phyloP scores from a whole-genome alignment of 139 green algal genomes.

The Micractinium sp. region DNA sequence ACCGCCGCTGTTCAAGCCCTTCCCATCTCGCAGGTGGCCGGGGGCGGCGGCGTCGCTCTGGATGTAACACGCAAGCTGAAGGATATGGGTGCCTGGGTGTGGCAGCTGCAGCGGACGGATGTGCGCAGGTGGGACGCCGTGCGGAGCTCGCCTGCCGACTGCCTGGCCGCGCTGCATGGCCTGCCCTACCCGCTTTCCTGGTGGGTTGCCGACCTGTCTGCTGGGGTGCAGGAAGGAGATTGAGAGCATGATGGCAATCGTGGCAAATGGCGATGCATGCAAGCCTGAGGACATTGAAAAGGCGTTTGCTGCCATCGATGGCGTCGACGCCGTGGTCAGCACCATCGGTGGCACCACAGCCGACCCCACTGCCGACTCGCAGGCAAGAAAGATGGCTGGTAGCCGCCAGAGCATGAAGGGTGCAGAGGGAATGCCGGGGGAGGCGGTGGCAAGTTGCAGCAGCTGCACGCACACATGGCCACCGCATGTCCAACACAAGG shows the following conservation, averaged over 20 bases:
- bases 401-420: background rate
- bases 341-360: slow-evolving; percentile 86
- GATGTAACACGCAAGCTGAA: slow-evolving; percentile 87
- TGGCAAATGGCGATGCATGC: slow-evolving; percentile 88
- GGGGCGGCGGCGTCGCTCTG: slow-evolving; percentile 89
- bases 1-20: background rate
- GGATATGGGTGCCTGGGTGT: slow-evolving; percentile 96
- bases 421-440: background rate
- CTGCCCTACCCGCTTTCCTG: background rate
- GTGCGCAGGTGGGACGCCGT: slow-evolving; percentile 47
- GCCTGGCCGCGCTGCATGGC: background rate
- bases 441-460: background rate
- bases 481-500: background rate
- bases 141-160: background rate
- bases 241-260: slow-evolving; percentile 93
- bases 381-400: slow-evolving; percentile 35
- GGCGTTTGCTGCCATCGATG: slow-evolving; percentile 85
- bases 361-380: slow-evolving; percentile 79
- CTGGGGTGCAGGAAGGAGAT: slow-evolving; percentile 73
- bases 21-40: slow-evolving; percentile 26
- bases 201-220: background rate
- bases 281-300: slow-evolving; percentile 76
- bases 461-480: background rate
- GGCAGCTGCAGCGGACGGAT: slow-evolving; percentile 87
- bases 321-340: slow-evolving; percentile 93